These are phyloP conservation scores for Tylopilus subfusipes DNA, from an alignment of 768 basidiomycete species.

Conservation along the genomic window DNA sequence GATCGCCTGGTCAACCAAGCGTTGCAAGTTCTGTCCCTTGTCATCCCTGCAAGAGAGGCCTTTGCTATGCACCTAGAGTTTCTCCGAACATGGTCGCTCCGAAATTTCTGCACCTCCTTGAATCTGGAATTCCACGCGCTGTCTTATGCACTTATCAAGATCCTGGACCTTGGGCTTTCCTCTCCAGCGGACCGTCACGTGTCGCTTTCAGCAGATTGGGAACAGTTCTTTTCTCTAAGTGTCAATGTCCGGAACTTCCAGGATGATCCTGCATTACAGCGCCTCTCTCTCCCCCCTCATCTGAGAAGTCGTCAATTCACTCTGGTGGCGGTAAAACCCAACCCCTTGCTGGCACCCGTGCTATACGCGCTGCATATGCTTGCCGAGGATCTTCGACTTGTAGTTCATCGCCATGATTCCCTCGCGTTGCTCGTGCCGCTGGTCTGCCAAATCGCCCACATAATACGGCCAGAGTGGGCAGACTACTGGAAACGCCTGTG, in stretches of 20 bases:
- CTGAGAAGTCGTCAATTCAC: constrained; percentile 26
- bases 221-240: constrained; percentile 40
- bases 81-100: constrained; percentile 53
- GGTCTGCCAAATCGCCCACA: constrained; percentile 57
- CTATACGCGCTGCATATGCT: constrained; percentile 78
- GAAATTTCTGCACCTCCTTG: constrained; percentile 40
- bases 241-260: constrained; percentile 45
- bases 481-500: constrained; percentile 89
- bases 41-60: constrained; percentile 52
- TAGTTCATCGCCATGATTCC: constrained; percentile 51
- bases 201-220: constrained; percentile 41
- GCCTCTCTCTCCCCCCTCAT: constrained; percentile 38
- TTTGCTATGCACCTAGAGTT: constrained; percentile 56
- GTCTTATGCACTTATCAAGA: constrained; percentile 44
- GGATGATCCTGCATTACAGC: constrained; percentile 57
- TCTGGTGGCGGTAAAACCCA: constrained; percentile 32
- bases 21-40: constrained; percentile 59
- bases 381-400: constrained; percentile 64
- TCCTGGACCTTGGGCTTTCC: constrained; percentile 41
- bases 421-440: constrained; percentile 58
- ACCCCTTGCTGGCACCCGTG: constrained; percentile 51
- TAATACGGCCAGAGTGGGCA: constrained; percentile 79
- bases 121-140: constrained; percentile 59
- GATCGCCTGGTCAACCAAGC: constrained; percentile 56
- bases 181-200: constrained; percentile 13